phyloP scores from a whole-genome alignment of 768 basidiomycete genomes.

The Calocybe gangraenosa region DNA sequence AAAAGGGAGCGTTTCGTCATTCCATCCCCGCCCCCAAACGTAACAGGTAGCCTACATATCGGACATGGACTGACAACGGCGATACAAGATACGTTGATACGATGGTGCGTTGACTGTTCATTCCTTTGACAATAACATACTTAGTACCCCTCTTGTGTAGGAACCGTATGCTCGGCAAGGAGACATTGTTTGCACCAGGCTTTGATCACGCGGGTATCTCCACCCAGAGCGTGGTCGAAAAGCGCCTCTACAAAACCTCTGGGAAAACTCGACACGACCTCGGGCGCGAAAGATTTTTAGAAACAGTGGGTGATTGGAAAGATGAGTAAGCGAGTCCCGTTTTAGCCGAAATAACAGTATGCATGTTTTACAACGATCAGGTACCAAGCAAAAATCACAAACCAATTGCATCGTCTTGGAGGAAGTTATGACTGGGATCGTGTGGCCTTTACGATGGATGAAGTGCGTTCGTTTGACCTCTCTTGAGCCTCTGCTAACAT shows the following conservation, averaged over 20 bases:
- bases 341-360: no score
- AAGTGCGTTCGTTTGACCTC: conserved; percentile 39
- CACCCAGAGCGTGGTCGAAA: conserved; percentile 96
- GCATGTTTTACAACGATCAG: conserved; percentile 32
- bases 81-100: conserved; percentile 83
- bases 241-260: conserved; percentile 77
- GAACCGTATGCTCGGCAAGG: conserved; percentile 96
- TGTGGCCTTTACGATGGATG: conserved; percentile 93
- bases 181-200: conserved; percentile 86
- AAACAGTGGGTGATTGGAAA: conserved; percentile 94
- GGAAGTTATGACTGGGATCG: conserved; percentile 95
- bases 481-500: not conserved
- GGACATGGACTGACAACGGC: conserved; percentile 92
- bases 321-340: conserved; percentile 64
- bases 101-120: conserved; percentile 58
- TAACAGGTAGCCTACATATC: conserved; percentile 93
- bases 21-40: conserved; percentile 91
- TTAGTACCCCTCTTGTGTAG: conserved; percentile 32
- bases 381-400: conserved; percentile 90
- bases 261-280: conserved; percentile 88
- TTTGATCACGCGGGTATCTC: conserved; percentile 99
- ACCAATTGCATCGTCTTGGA: conserved; percentile 83
- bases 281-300: conserved; percentile 89
- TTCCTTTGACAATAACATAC: not conserved
- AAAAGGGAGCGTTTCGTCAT: conserved; percentile 77